These are phyloP conservation scores for Cladosporium velox DNA, from an alignment of 2,329 filamentous ascomycete species.

Conservation along the genomic window DNA sequence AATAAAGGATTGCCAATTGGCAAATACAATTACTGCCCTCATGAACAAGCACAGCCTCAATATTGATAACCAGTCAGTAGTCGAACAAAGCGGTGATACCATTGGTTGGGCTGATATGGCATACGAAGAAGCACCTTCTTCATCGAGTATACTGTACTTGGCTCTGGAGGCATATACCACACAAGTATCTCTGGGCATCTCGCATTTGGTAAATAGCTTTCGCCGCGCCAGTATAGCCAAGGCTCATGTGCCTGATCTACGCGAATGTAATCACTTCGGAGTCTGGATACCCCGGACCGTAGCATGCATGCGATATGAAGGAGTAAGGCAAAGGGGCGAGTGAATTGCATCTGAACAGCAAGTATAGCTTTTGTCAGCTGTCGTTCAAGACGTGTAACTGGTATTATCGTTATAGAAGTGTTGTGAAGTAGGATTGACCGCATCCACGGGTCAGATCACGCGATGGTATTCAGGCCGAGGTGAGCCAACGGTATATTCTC, in stretches of 20 bases:
- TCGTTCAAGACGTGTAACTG: neutral
- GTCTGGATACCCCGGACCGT: neutral
- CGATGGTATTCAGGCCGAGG: neutral
- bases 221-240: slow-evolving; percentile 2
- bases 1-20: neutral
- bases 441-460: neutral
- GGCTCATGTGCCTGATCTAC: slow-evolving; percentile 7
- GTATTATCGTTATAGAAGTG: neutral
- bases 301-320: neutral
- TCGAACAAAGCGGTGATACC: neutral
- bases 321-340: neutral
- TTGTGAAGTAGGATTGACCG: neutral
- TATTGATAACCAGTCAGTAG: neutral
- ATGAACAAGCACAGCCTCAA: neutral
- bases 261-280: neutral
- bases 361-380: neutral
- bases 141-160: slow-evolving; percentile 12
- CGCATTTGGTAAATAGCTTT: neutral
- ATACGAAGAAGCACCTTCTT: slow-evolving; percentile 11
- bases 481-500: neutral
- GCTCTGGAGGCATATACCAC: slow-evolving; percentile 7
- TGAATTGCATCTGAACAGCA: neutral
- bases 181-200: slow-evolving; percentile 12
- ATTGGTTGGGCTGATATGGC: neutral
- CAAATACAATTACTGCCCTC: neutral